phyloP scores from a whole-genome alignment of 2,329 filamentous ascomycete genomes.

The Neophaeococcomyces aloes region DNA sequence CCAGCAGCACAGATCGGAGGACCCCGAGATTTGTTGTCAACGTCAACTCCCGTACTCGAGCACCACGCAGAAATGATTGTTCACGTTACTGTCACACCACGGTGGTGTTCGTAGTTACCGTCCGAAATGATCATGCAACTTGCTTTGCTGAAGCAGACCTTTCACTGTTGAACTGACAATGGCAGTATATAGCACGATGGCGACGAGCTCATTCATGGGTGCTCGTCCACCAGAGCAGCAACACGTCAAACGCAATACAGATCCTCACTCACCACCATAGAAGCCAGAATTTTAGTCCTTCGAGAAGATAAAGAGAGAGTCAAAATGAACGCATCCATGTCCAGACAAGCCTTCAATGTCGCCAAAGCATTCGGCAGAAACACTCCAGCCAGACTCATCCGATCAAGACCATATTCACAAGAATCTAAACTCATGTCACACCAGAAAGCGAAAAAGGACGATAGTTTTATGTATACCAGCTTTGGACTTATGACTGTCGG shows the following conservation, averaged over 20 bases:
- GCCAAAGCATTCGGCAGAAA: background rate
- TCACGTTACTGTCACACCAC: too few species aligned
- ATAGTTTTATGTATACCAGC: background rate
- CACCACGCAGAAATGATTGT: too few species aligned
- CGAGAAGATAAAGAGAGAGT: background rate
- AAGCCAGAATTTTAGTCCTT: background rate
- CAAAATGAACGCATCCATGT: conserved; percentile 1
- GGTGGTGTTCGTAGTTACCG: too few species aligned
- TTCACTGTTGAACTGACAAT: background rate
- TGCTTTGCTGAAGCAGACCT: too few species aligned
- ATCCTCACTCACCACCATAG: background rate
- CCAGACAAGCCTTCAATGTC: background rate
- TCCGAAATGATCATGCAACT: too few species aligned
- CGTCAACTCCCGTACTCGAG: too few species aligned
- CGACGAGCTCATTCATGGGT: too few species aligned
- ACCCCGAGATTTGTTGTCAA: too few species aligned
- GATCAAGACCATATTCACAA: background rate
- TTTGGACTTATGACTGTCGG: background rate
- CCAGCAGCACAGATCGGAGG: too few species aligned
- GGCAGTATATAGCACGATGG: background rate
- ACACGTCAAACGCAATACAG: background rate
- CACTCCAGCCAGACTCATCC: background rate
- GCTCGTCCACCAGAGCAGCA: background rate
- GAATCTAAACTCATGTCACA: background rate
- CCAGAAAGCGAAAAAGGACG: background rate